Evolutionary conservation across 2,329 filamentous ascomycete species (phyloP).

Genomic region (Colletotrichum lentis): DNA sequence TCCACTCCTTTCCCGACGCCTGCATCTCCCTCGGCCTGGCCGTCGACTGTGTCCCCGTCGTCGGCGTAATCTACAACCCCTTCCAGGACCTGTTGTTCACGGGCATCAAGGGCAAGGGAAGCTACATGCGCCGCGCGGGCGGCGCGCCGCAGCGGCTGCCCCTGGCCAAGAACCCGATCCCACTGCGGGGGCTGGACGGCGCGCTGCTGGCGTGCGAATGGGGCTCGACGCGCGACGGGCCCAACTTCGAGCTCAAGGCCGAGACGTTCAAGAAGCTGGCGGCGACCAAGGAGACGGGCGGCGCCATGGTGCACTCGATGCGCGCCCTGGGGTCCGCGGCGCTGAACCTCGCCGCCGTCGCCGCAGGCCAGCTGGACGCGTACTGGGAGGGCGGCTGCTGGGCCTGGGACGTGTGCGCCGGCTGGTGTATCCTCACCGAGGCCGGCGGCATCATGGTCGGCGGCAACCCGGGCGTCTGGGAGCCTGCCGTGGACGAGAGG

Average conservation of each 20-base stretch:
- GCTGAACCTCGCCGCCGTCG: conserved; percentile 77
- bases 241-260: conserved; percentile 75
- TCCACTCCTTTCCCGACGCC: conserved; percentile 77
- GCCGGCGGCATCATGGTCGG: conserved; percentile 77
- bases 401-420: conserved; percentile 86
- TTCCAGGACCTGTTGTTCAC: conserved; percentile 75
- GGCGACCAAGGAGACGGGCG: conserved; percentile 66
- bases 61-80: conserved; percentile 84
- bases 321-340: conserved; percentile 77
- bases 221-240: conserved; percentile 73
- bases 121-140: conserved; percentile 62
- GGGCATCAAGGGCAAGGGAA: conserved; percentile 72
- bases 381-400: conserved; percentile 89
- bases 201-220: conserved; percentile 77
- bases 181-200: conserved; percentile 67
- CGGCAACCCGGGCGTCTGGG: conserved; percentile 78
- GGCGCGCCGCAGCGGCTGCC: conserved; percentile 51
- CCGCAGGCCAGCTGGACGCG: conserved; percentile 73
- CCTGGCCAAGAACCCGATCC: conserved; percentile 57
- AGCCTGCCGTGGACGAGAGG: conserved; percentile 65
- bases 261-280: conserved; percentile 70
- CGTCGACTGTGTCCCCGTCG: conserved; percentile 65
- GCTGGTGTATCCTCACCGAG: conserved; percentile 78
- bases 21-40: conserved; percentile 80
- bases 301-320: conserved; percentile 79